Evolutionary conservation across 768 basidiomycete species (phyloP), one percentile per base, ranked within the genome.

Genomic region (Mycena galericulata): DNA sequence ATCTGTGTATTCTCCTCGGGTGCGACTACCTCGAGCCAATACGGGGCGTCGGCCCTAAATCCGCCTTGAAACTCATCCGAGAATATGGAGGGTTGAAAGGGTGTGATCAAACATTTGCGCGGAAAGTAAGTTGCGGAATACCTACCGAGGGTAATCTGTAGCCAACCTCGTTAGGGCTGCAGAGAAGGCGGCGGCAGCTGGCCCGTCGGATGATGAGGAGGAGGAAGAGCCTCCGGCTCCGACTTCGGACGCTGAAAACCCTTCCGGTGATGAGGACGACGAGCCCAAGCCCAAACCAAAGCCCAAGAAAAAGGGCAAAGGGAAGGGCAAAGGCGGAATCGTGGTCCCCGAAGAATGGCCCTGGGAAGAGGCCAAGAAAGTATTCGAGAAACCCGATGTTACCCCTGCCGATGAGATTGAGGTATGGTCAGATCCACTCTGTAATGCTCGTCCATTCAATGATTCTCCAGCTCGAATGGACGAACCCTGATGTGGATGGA

Each of bases 1-100:
- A 99, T 73, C 85, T 99, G 5, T 99, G 97, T 76, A 93, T 99
- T 71, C 87, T 99, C 11, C 90, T 99, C 41, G 98, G 98, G 6
- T 99, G 98, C 67, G 98, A 99, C 76, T 99, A 99, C 80, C 90
- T 99, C 65, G 98, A 99, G 78, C 98, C 98, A n/a, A 96, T 98
- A 77, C 97, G 91, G 79, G 98, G 98, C 3, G 83, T 99, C 46
- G 98, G 98, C 29, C 97, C 98, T 17, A 98, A 98, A 78, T 95
- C 91, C 17, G 98, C 97, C 4, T 83, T 98, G 56, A 99, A 99
- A 80, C 87, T 98, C 34, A 86, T 99, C 47, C 85, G 93, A 69
- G 97, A 99, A 75, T 82, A 94, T 65, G 90, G 90, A 11, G 84
- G 85, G 12, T 85, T 99, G 22, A 88, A n/a, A 85, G 47, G 86